Evolutionary conservation across 225 moss, liverwort and hornwort species (phyloP), one percentile per base, ranked within the genome.

Genomic region (Bryum argenteum): DNA sequence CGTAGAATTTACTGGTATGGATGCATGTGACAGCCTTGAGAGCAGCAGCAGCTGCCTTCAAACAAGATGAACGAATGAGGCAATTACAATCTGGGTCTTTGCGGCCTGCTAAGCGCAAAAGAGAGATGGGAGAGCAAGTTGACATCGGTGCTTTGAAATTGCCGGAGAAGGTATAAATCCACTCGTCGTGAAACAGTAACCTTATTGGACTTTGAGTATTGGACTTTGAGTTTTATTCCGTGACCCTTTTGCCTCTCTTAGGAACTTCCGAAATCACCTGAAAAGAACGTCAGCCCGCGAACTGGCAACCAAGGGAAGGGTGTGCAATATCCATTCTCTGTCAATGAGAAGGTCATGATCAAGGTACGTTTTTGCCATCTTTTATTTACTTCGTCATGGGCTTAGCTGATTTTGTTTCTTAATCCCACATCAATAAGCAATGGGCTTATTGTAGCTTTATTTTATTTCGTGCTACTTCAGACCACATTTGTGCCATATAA

Each of bases 261-360:
- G 92, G 92, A 94, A 42, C 75, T 81, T 81, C 84, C 89, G 13
- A 85, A 78, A 59, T 91, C 91, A 62, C 92, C 94, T 57, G 97
- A 92, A 50, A 94, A 91, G 80, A 92, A 89, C 50, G 75, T 72
- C 72, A 75, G 78, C 53, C 84, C 88, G 13, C 90, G 88, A 9
- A 66, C 56, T 41, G 77, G 78, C 64, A 87, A 88, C 65, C 87
- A 85, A 69, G 90, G 88, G 24, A 96, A 93, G 78, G 97, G 97
- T 64, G 97, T 98, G 58, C 97, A 94, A 75, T 98, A 84, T 81
- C 97, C 97, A 45, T 98, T 94, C 71, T 81, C 90, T 70, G 94
- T 98, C n/a, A 89, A 94, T 82, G 94, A 98, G 80, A 92, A 89
- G 77, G 97, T 98, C 24, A 87, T 89, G 89, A 98, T 98, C 55